Conservation (phyloP, 1,139 yeast genomes). For the Suhomyces bribrorum region DNA sequence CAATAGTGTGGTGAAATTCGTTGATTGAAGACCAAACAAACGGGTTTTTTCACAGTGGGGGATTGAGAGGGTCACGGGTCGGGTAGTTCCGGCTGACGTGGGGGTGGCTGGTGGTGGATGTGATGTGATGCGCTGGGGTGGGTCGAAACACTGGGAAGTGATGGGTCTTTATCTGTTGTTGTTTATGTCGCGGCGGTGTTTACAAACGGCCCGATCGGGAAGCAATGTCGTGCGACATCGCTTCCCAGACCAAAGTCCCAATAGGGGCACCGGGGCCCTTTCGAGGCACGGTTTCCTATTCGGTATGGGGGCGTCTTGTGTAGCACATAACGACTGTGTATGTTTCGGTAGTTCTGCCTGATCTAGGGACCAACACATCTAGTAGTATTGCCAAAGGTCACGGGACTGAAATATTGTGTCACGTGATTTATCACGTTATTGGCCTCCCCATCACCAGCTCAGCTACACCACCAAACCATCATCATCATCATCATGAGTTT, state of each 20-base stretch:
- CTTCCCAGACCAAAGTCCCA: background rate
- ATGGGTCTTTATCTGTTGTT: slow-evolving; percentile 8
- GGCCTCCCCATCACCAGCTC: too few relatives aligned
- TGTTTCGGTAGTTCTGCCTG: too few relatives aligned
- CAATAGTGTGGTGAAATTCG: too few relatives aligned
- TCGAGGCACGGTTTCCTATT: too few relatives aligned
- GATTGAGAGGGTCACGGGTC: background rate
- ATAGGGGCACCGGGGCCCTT: too few relatives aligned
- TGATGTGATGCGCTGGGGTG: background rate
- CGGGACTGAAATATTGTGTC: background rate
- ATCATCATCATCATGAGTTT: slow-evolving; percentile 20
- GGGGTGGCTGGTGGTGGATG: slow-evolving; percentile 3
- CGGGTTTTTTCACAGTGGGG: background rate
- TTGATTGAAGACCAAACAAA: background rate
- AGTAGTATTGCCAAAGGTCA: too few relatives aligned
- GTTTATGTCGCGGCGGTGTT: slow-evolving; percentile 13
- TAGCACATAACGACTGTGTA: too few relatives aligned
- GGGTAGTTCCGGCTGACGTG: background rate
- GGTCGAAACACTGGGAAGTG: background rate
- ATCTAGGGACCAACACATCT: too few relatives aligned
- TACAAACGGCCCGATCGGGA: slow-evolving; percentile 10
- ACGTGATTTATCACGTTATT: slow-evolving; percentile 3
- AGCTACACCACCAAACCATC: too few relatives aligned
- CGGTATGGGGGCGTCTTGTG: too few relatives aligned
- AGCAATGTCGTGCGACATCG: slow-evolving; percentile 7